A percentile compares a stretch with the other conserved stretches of the same genome.
phyloP scores from a whole-genome alignment of 805 yeast genomes.

The Zygosaccharomyces kombuchaensis region DNA sequence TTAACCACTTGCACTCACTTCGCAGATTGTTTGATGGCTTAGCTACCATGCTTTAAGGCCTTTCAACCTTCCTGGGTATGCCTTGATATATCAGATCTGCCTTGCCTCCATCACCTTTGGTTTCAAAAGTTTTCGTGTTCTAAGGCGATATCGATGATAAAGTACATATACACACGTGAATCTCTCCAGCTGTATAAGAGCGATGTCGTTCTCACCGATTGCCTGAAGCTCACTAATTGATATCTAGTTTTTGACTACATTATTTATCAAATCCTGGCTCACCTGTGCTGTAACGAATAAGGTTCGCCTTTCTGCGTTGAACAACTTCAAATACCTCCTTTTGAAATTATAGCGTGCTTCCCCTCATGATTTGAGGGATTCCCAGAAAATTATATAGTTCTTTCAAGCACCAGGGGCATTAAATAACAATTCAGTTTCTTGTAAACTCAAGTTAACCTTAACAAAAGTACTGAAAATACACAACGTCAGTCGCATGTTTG shows the following conservation, averaged over 20 bases:
- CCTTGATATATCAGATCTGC: neutral
- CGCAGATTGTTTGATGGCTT: slow-evolving; percentile 36
- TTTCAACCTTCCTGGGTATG: neutral
- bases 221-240: neutral
- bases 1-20: slow-evolving; percentile 33
- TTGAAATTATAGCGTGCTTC: neutral
- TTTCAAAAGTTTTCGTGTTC: slow-evolving; percentile 8
- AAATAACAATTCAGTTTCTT: neutral
- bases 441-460: neutral
- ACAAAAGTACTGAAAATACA: neutral
- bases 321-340: neutral
- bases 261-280: no score
- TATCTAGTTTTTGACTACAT: neutral
- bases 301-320: neutral
- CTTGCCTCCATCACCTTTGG: neutral
- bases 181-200: neutral
- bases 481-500: neutral
- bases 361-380: neutral
- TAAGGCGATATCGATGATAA: neutral
- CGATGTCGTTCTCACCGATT: neutral
- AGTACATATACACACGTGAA: neutral
- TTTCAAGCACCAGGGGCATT: neutral
- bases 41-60: slow-evolving; percentile 17
- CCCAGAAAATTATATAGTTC: neutral
- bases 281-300: neutral